Conservation (phyloP, 164 flowering plant species). For the Piper longum region DNA sequence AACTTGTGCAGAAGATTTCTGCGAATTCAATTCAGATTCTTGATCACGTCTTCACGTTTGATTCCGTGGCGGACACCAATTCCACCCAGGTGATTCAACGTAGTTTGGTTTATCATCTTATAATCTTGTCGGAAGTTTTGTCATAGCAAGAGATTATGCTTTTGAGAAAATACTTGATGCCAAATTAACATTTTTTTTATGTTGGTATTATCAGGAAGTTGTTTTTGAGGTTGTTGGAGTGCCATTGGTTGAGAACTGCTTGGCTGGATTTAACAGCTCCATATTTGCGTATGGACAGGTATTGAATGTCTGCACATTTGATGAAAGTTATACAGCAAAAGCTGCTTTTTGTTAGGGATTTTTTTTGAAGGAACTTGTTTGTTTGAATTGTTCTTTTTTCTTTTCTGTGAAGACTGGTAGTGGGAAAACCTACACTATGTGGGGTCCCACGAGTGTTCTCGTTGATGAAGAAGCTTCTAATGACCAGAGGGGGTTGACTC, state of each 20-base stretch:
- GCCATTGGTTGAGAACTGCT: constrained; percentile 89
- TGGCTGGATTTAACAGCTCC: constrained; percentile 93
- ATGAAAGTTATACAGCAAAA: no score
- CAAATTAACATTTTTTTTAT: neutral
- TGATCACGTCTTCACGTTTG: constrained; percentile 71
- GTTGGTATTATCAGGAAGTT: constrained; percentile 33
- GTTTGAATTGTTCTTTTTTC: neutral
- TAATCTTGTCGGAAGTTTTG: neutral
- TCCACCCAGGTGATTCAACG: constrained; percentile 55
- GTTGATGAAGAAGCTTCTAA: constrained; percentile 26
- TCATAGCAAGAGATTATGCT: neutral
- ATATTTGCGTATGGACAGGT: constrained; percentile 64
- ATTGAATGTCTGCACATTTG: neutral
- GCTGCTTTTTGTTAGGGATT: neutral
- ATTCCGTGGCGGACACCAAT: constrained; percentile 61
- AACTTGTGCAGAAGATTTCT: constrained; percentile 48
- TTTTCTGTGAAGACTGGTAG: constrained; percentile 69
- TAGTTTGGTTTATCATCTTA: neutral
- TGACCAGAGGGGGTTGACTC: constrained; percentile 69
- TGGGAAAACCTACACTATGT: constrained; percentile 93
- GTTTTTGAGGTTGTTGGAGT: constrained; percentile 78
- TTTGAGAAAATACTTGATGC: neutral
- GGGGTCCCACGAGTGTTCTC: constrained; percentile 68
- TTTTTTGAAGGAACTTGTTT: neutral
- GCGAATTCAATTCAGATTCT: constrained; percentile 51